These are phyloP conservation scores for Sedum album DNA, from an alignment of 164 flowering plant genomes.

Conservation along the genomic window DNA sequence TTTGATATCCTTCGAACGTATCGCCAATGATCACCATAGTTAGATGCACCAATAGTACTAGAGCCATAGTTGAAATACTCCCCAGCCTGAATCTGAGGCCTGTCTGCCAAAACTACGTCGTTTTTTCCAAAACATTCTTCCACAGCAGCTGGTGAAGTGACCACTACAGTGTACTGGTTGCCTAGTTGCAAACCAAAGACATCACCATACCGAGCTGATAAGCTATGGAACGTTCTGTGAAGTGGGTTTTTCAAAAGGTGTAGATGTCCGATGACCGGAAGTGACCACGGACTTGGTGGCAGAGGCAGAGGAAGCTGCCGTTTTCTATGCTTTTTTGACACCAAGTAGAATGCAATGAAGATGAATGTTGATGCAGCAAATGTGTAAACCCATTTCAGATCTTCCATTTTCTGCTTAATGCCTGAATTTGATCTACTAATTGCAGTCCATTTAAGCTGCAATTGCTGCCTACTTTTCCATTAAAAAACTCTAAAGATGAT, in stretches of 20 bases:
- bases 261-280: background rate
- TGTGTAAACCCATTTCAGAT: background rate
- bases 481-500: too few relatives aligned
- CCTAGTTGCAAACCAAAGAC: constrained; percentile 15
- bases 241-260: constrained; percentile 23
- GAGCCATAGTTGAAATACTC: constrained; percentile 10
- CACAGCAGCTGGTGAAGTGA: constrained; percentile 14
- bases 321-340: background rate
- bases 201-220: constrained; percentile 15
- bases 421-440: too few relatives aligned
- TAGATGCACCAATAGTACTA: background rate
- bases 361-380: background rate
- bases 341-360: background rate
- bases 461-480: too few relatives aligned
- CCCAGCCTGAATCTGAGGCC: constrained; percentile 13
- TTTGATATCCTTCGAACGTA: constrained; percentile 12
- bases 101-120: constrained; percentile 16
- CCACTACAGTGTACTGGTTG: constrained; percentile 9
- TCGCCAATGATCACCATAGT: constrained; percentile 16
- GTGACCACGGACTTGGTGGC: background rate
- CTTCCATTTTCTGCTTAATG: background rate
- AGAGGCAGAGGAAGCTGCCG: background rate
- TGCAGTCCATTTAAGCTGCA: too few relatives aligned
- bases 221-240: constrained; percentile 10
- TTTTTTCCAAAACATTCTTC: constrained; percentile 27